These are phyloP conservation scores for Perkinsus chesapeaki DNA, from an alignment of 169 alveolate genomes.

Conservation along the genomic window DNA sequence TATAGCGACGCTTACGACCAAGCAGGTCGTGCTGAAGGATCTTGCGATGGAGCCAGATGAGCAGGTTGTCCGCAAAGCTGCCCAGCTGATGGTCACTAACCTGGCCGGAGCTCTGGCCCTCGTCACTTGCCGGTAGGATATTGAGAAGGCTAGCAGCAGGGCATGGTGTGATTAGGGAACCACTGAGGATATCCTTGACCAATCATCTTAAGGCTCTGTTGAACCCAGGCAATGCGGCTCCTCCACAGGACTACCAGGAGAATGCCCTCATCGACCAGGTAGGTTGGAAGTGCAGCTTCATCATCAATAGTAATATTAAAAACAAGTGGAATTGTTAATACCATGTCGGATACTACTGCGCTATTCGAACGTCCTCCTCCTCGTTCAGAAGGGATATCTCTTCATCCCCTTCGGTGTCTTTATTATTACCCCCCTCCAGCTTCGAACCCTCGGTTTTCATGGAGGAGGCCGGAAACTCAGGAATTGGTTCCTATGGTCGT, in stretches of 20 bases:
- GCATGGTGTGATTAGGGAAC: conserved; percentile 67
- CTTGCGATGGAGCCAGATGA: conserved; percentile 88
- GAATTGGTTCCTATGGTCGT: conserved; percentile 19
- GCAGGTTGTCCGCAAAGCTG: conserved; percentile 74
- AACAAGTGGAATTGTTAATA: not conserved
- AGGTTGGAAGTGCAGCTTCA: conserved; percentile 45
- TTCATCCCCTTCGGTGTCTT: not conserved
- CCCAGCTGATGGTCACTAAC: conserved; percentile 78
- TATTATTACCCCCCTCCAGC: not conserved
- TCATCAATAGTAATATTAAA: conserved; percentile 47
- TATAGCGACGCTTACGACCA: conserved; percentile 89
- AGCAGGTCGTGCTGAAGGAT: conserved; percentile 89
- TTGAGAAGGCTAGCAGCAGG: conserved; percentile 45
- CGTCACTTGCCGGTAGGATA: conserved; percentile 68
- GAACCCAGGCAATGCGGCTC: conserved; percentile 14
- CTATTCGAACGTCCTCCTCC: not conserved
- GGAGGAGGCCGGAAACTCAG: conserved; percentile 6
- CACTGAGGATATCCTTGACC: conserved; percentile 69
- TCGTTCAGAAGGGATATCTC: not conserved
- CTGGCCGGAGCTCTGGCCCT: conserved; percentile 90
- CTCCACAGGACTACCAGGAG: conserved; percentile 41
- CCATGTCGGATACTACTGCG: not conserved
- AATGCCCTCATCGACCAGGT: conserved; percentile 35
- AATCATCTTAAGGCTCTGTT: conserved; percentile 20
- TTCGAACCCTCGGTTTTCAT: conserved; percentile 6